Base-by-base conservation (phyloP, 2,329 filamentous ascomycete genomes). In the Chaetomium sp. region DNA sequence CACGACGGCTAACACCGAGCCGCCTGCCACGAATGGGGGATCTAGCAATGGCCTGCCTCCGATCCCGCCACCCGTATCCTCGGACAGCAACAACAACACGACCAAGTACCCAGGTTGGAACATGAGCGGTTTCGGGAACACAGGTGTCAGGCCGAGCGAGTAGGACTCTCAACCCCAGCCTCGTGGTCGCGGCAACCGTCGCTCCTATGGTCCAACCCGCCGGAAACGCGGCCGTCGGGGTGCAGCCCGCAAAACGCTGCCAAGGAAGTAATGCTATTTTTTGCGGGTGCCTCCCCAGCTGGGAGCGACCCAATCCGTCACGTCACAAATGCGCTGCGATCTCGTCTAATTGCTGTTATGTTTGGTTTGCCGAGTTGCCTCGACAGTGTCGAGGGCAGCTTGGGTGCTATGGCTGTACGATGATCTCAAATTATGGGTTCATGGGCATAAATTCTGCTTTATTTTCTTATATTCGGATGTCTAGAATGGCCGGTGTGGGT, bases 51-150 rank as follows among this genome's bases (percentile, higher is more conserved):
- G 74, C 50, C 73, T 76, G 25, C 72, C 74, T 31, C 72, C 76
- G 29, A 78, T 77, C 57, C 75, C 78, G 6, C 74, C 76, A 33
- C 72, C 70, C 31, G 65, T 70, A 38, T 64, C 73, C 2, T 70
- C 73, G 49, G 71, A 70, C 60, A 60, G 47, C 50, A 64, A 72
- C 51, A 67, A 47, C 42, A 64, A 72, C 51, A 67, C 72, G 19
- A 70, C 71, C 47, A 75, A 74, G 62, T 79, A 78, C 66, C 73
- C 76, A 57, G 76, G 75, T 53, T 78, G 77, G 79, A 77, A 79
- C 67, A 68, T 76, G 42, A 75, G 74, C 67, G 77, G 76, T 70
- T 77, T 80, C 73, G 76, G 78, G 60, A 77, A 78, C 67, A 76
- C 75, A 54, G 76, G 76, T 64, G 74, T 77, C 60, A 75, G 75